Conservation (phyloP, 345 rosid species). For the Salix udensis region DNA sequence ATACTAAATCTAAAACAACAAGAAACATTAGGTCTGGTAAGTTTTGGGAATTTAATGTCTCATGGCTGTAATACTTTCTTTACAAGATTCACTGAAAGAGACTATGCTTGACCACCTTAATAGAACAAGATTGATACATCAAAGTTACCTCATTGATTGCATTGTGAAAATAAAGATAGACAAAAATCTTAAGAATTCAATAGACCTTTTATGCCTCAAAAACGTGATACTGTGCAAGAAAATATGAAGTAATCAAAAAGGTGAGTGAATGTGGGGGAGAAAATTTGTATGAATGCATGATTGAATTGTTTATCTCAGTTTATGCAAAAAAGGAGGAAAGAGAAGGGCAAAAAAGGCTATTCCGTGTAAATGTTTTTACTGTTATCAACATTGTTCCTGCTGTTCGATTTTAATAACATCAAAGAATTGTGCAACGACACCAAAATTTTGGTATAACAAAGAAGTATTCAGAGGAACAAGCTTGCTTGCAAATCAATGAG, state of each 20-base stretch:
- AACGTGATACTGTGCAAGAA: background rate
- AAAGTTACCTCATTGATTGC: background rate
- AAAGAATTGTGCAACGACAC: background rate
- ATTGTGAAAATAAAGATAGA: background rate
- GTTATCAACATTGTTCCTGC: background rate
- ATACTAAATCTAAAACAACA: background rate
- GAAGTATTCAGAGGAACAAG: background rate
- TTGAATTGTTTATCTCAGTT: background rate
- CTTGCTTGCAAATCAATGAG: background rate
- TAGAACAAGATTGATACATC: background rate
- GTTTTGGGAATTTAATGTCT: background rate
- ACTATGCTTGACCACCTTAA: background rate
- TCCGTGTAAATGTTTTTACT: no score
- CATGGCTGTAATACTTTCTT: background rate
- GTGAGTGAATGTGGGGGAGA: no score
- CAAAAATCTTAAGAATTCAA: background rate
- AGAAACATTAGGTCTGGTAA: background rate
- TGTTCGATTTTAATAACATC: background rate
- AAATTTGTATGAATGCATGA: background rate
- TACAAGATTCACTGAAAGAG: background rate
- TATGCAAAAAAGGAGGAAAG: background rate
- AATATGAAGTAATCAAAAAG: background rate
- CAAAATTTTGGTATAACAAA: background rate
- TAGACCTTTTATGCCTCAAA: background rate
- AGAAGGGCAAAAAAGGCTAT: background rate